A percentile compares a stretch with the other conserved stretches of the same genome.
Evolutionary conservation across 2,329 filamentous ascomycete species (phyloP).

Genomic region (Claviceps citrina): DNA sequence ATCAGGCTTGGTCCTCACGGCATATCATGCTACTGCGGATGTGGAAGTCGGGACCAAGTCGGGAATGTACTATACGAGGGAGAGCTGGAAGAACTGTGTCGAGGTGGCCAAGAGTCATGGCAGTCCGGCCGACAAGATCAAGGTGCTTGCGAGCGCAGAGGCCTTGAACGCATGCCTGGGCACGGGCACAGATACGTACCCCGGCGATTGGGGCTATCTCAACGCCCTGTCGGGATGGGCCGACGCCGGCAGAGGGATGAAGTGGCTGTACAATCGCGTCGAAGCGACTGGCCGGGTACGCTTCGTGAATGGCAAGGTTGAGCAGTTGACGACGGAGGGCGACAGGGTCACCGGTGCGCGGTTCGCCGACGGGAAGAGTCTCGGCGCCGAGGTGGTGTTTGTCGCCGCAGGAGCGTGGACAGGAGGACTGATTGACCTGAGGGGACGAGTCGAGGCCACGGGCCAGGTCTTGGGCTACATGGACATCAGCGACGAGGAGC

Average conservation of each 20-base stretch:
- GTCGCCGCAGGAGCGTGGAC: slow-evolving; percentile 85
- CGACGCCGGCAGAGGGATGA: slow-evolving; percentile 56
- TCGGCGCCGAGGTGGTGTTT: slow-evolving; percentile 54
- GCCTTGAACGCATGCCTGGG: slow-evolving; percentile 30
- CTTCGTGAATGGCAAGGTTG: slow-evolving; percentile 37
- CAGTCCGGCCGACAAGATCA: slow-evolving; percentile 23
- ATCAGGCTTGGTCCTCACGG: slow-evolving; percentile 50
- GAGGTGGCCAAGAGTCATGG: slow-evolving; percentile 27
- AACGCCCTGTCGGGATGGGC: slow-evolving; percentile 69
- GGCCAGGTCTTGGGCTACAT: slow-evolving; percentile 73
- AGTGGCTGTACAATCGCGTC: slow-evolving; percentile 42
- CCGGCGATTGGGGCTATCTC: slow-evolving; percentile 54
- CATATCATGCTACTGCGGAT: slow-evolving; percentile 27
- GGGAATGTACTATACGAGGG: slow-evolving; percentile 42
- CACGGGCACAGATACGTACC: slow-evolving; percentile 33
- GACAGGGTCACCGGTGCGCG: slow-evolving; percentile 38
- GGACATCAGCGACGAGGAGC: slow-evolving; percentile 55
- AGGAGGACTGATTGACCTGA: slow-evolving; percentile 58
- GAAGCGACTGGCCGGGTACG: slow-evolving; percentile 37
- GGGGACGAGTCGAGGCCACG: slow-evolving; percentile 61
- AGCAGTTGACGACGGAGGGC: slow-evolving; percentile 24
- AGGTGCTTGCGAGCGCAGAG: slow-evolving; percentile 27
- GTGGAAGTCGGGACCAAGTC: slow-evolving; percentile 21
- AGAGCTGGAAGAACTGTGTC: slow-evolving; percentile 46
- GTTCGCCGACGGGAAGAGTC: slow-evolving; percentile 19